These are phyloP conservation scores for Neoarthrinium moseri DNA, from an alignment of 2,329 filamentous ascomycete species.

Conservation along the genomic window DNA sequence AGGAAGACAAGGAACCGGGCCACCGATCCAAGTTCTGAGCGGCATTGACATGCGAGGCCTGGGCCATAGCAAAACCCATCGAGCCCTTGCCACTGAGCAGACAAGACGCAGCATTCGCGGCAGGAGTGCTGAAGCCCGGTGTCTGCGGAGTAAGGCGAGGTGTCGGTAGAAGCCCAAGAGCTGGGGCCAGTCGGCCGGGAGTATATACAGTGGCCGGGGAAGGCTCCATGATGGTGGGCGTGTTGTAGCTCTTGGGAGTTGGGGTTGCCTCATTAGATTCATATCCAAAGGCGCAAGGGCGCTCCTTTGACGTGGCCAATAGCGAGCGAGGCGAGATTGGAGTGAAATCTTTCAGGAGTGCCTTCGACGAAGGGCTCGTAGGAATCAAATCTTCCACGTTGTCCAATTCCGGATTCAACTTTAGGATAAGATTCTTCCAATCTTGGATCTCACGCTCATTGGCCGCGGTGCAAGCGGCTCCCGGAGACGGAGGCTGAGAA, in stretches of 20 bases:
- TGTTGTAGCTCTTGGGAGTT: conserved; percentile 37
- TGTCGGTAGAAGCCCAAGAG: conserved; percentile 56
- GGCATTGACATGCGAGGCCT: conserved; percentile 45
- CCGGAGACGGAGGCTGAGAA: conserved; percentile 55
- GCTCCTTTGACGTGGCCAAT: conserved; percentile 41
- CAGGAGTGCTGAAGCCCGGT: conserved; percentile 58
- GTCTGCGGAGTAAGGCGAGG: conserved; percentile 58
- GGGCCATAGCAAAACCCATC: conserved; percentile 61
- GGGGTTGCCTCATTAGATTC: conserved; percentile 39
- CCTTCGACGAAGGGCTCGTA: conserved; percentile 22
- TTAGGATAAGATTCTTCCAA: conserved; percentile 59
- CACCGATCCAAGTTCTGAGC: conserved; percentile 54
- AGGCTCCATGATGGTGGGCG: conserved; percentile 51
- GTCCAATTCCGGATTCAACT: conserved; percentile 55
- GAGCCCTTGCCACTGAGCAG: conserved; percentile 50
- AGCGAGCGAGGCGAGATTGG: conserved; percentile 41
- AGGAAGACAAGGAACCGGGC: conserved; percentile 45
- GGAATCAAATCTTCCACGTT: conserved; percentile 56
- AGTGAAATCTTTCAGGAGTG: conserved; percentile 33
- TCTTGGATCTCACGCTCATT: conserved; percentile 48
- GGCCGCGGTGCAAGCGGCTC: conserved; percentile 36
- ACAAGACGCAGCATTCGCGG: conserved; percentile 52
- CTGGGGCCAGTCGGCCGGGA: conserved; percentile 47
- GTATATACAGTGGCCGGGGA: conserved; percentile 40
- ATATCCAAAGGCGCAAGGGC: conserved; percentile 27